These are phyloP conservation scores for Candida michaelii DNA, from an alignment of 805 yeast species.

Conservation along the genomic window DNA sequence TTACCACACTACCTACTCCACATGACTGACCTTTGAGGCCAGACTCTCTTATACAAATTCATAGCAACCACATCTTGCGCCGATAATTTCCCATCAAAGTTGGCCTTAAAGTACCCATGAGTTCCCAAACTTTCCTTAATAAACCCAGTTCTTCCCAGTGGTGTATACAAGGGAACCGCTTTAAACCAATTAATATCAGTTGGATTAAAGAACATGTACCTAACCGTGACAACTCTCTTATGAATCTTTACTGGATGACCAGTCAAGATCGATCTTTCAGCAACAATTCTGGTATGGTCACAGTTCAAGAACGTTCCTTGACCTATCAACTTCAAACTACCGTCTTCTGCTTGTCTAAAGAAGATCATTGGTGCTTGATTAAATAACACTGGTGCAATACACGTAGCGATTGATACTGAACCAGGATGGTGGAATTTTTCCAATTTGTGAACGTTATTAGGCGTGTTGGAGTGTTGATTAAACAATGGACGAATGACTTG, in stretches of 20 bases:
- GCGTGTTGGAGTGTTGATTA: conserved; percentile 71
- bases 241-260: conserved; percentile 97
- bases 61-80: conserved; percentile 93
- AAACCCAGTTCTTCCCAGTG: conserved; percentile 89
- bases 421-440: conserved; percentile 85
- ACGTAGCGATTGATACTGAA: conserved; percentile 67
- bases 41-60: conserved; percentile 89
- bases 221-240: conserved; percentile 83
- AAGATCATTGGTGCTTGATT: conserved; percentile 82
- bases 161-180: conserved; percentile 89
- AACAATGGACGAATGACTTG: conserved; percentile 78
- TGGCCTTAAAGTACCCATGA: conserved; percentile 96
- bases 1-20: background rate
- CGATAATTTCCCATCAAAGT: conserved; percentile 84
- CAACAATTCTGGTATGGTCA: conserved; percentile 80
- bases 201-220: conserved; percentile 95
- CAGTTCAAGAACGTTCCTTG: conserved; percentile 87
- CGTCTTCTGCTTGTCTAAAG: conserved; percentile 58
- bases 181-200: conserved; percentile 88
- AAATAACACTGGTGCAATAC: conserved; percentile 83
- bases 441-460: conserved; percentile 84
- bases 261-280: conserved; percentile 84
- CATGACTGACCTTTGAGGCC: conserved; percentile 65
- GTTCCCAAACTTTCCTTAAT: conserved; percentile 96
- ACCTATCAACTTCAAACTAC: conserved; percentile 69